Percentiles rank a stretch among this genome's conserved stretches.
phyloP scores from a whole-genome alignment of 257 asterid genomes.

The Capsicum chinense region DNA sequence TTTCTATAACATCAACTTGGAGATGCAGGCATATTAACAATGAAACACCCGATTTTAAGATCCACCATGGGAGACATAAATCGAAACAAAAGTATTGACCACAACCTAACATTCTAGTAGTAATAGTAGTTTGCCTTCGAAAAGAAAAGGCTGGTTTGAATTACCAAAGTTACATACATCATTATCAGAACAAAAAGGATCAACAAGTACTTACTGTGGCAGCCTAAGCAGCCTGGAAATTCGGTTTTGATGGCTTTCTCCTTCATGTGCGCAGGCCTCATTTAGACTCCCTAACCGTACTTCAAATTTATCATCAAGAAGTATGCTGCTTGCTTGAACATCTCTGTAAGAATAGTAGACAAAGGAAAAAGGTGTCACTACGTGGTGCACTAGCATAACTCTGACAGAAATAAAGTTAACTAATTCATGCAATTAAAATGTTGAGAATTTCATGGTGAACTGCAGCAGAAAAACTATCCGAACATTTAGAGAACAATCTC shows the following conservation, averaged over 20 bases:
- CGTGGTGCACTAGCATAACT: background rate
- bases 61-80: background rate
- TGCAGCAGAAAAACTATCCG: background rate
- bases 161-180: background rate
- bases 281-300: constrained; percentile 94
- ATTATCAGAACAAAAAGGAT: background rate
- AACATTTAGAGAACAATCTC: constrained; percentile 6
- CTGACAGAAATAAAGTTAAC: background rate
- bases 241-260: constrained; percentile 68
- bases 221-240: constrained; percentile 75
- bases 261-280: constrained; percentile 87
- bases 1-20: constrained; percentile 6
- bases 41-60: background rate
- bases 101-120: background rate
- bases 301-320: constrained; percentile 94
- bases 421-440: background rate
- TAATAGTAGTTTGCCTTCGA: background rate
- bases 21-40: background rate
- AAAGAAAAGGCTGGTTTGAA: constrained; percentile 6
- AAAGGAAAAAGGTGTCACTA: constrained; percentile 29
- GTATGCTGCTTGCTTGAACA: constrained; percentile 95
- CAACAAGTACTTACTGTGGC: constrained; percentile 70
- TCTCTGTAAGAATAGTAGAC: constrained; percentile 58
- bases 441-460: background rate
- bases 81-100: background rate